phyloP scores from a whole-genome alignment of 495 filamentous ascomycete genomes.

The Achaetomiella virescens region DNA sequence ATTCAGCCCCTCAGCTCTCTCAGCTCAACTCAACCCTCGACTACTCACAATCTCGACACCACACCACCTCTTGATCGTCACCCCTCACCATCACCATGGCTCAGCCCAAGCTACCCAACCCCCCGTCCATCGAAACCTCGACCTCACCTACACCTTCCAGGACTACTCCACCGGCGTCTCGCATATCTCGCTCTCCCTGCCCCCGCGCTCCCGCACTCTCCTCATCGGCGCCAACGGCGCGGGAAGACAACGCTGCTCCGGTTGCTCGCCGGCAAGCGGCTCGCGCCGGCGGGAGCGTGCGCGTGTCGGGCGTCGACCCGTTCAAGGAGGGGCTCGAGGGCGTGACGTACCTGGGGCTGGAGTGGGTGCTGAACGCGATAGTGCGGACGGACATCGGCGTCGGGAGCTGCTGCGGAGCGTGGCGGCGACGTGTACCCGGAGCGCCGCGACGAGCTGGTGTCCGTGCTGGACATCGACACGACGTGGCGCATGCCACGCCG shows the following conservation, averaged over 20 bases:
- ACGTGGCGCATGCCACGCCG: slow-evolving; percentile 92
- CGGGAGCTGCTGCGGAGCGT: slow-evolving; percentile 74
- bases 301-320: slow-evolving; percentile 76
- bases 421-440: slow-evolving; percentile 72
- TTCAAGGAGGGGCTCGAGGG: slow-evolving; percentile 84
- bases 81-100: background rate
- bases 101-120: background rate
- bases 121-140: slow-evolving; percentile 52
- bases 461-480: slow-evolving; percentile 86
- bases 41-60: background rate
- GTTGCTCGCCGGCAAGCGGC: slow-evolving; percentile 80
- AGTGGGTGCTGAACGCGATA: slow-evolving; percentile 98
- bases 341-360: slow-evolving; percentile 91
- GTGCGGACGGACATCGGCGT: slow-evolving; percentile 94
- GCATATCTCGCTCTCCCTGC: slow-evolving; percentile 66
- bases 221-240: slow-evolving; percentile 97
- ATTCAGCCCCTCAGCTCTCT: background rate
- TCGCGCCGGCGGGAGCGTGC: slow-evolving; percentile 71
- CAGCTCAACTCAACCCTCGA: background rate
- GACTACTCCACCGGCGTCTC: slow-evolving; percentile 69
- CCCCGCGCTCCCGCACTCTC: slow-evolving; percentile 76
- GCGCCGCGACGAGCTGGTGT: slow-evolving; percentile 77
- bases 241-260: slow-evolving; percentile 95
- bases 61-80: no score
- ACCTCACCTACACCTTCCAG: slow-evolving; percentile 84